phyloP scores from a whole-genome alignment of 2,329 filamentous ascomycete genomes.

The Aspergillus aculeatinus region DNA sequence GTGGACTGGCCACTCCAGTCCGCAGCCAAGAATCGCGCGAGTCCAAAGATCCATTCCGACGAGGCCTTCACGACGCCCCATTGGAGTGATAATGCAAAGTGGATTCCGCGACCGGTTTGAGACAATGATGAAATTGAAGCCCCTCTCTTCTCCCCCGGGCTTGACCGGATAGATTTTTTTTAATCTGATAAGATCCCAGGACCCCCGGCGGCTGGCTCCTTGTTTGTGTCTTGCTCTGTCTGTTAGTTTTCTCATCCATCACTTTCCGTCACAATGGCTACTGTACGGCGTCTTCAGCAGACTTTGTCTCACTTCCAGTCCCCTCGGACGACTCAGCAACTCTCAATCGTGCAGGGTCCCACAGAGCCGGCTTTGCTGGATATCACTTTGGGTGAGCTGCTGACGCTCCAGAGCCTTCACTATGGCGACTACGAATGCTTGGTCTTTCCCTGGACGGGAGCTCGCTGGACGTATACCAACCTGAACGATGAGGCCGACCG shows the following conservation, averaged over 20 bases:
- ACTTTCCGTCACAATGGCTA: conserved; percentile 21
- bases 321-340: conserved; percentile 16
- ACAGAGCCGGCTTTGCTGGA: conserved; percentile 68
- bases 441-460: conserved; percentile 72
- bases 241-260: neutral
- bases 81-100: neutral
- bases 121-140: neutral
- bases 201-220: neutral
- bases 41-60: neutral
- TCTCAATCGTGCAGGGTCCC: conserved; percentile 66
- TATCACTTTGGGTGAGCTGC: conserved; percentile 68
- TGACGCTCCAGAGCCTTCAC: conserved; percentile 67
- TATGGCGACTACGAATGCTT: conserved; percentile 67
- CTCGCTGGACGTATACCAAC: conserved; percentile 69
- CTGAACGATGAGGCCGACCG: conserved; percentile 62
- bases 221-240: neutral
- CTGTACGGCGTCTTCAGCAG: conserved; percentile 32
- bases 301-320: conserved; percentile 31
- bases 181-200: conserved; percentile 8
- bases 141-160: neutral
- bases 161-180: neutral
- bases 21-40: neutral
- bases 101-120: neutral
- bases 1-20: neutral
- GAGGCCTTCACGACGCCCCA: neutral